Evolutionary conservation across 805 yeast species (phyloP).

Genomic region (Lipomyces oligophaga): DNA sequence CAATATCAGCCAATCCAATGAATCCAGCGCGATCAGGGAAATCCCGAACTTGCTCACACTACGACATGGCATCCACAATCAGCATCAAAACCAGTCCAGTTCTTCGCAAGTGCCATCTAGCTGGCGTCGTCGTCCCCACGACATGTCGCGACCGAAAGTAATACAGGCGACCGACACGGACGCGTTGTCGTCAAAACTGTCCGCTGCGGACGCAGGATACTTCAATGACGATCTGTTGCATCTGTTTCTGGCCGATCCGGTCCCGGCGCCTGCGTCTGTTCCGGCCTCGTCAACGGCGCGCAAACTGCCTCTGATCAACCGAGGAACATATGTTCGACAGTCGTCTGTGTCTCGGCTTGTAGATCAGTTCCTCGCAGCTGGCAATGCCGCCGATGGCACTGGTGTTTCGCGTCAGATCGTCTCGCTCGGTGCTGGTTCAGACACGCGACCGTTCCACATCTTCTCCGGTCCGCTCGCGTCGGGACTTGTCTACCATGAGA

Average conservation of each 20-base stretch:
- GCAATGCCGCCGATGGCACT: neutral
- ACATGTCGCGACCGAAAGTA: constrained; percentile 39
- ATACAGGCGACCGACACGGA: constrained; percentile 59
- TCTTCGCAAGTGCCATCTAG: too few relatives aligned
- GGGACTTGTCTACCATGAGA: constrained; percentile 49
- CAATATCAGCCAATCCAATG: too few relatives aligned
- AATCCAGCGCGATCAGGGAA: too few relatives aligned
- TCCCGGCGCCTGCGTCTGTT: constrained; percentile 17
- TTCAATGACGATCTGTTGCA: constrained; percentile 42
- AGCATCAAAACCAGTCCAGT: too few relatives aligned
- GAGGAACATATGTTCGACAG: constrained; percentile 49
- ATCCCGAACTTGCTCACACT: too few relatives aligned
- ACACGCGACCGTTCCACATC: constrained; percentile 56
- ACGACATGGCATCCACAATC: too few relatives aligned
- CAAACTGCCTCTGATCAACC: constrained; percentile 57
- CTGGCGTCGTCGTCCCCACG: constrained; percentile 4
- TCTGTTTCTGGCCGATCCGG: constrained; percentile 25
- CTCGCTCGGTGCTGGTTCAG: constrained; percentile 80
- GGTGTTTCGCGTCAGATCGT: constrained; percentile 44
- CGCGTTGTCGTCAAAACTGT: constrained; percentile 52
- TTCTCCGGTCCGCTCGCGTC: constrained; percentile 2
- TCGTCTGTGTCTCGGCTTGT: constrained; percentile 13
- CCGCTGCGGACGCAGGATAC: constrained; percentile 47
- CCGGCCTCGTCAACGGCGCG: constrained; percentile 26
- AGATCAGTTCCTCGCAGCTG: constrained; percentile 4